phyloP scores from a whole-genome alignment of 2,329 filamentous ascomycete genomes.

The Tolypocladium cylindrosporum region DNA sequence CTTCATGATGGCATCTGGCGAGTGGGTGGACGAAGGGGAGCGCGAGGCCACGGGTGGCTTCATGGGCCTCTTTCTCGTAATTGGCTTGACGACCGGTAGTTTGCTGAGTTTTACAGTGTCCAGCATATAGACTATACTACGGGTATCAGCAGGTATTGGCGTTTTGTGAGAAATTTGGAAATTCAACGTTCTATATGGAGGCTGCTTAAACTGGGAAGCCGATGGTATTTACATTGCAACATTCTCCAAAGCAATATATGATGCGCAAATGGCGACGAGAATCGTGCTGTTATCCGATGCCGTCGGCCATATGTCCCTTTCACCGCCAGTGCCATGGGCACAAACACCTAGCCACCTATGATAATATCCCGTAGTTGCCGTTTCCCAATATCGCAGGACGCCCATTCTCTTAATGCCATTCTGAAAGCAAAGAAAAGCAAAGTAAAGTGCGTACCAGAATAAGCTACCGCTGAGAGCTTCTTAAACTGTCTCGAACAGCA shows the following conservation, averaged over 20 bases:
- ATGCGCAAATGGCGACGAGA: not conserved
- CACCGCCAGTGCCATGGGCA: not conserved
- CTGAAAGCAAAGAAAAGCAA: not conserved
- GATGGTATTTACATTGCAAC: not conserved
- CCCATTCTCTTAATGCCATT: not conserved
- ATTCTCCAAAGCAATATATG: not conserved
- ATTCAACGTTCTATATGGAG: not conserved
- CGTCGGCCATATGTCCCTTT: not conserved
- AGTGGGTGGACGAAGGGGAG: slow-evolving; percentile 75
- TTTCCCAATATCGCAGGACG: not conserved
- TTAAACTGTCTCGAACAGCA: not conserved
- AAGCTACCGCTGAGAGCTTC: too few species aligned
- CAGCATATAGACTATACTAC: slow-evolving; percentile 14
- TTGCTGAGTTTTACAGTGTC: slow-evolving; percentile 74
- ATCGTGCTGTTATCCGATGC: slow-evolving; percentile 1
- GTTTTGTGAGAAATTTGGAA: not conserved
- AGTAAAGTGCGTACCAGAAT: not conserved
- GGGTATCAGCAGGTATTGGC: not conserved
- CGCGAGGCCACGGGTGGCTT: slow-evolving; percentile 84
- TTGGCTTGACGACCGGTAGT: slow-evolving; percentile 76
- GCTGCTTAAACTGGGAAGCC: not conserved
- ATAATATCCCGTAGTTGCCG: not conserved
- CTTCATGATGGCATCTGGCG: slow-evolving; percentile 83
- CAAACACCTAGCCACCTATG: not conserved
- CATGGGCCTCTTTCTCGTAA: slow-evolving; percentile 86